A percentile compares a stretch with the other conserved stretches of the same genome.
phyloP scores from a whole-genome alignment of 2,329 filamentous ascomycete genomes.

The Aspergillus sp. region DNA sequence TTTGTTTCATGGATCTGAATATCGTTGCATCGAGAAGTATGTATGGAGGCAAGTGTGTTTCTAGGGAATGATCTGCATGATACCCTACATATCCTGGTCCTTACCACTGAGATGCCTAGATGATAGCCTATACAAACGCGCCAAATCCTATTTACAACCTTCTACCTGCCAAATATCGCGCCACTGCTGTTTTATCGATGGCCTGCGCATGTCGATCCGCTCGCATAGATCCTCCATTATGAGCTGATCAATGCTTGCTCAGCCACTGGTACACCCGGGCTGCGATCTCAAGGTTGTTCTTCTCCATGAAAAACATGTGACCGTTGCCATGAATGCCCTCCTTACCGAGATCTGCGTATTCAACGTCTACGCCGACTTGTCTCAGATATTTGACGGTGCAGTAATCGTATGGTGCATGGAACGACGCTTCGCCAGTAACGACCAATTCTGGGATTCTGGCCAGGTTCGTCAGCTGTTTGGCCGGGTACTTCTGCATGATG shows the following conservation, averaged over 20 bases:
- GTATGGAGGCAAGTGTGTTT: too few relatives aligned
- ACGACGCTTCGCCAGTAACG: constrained; percentile 54
- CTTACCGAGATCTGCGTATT: constrained; percentile 47
- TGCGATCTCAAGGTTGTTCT: constrained; percentile 21
- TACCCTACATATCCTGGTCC: too few relatives aligned
- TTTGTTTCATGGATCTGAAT: too few relatives aligned
- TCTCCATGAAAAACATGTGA: constrained; percentile 44
- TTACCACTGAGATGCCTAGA: too few relatives aligned
- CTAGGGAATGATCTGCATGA: too few relatives aligned
- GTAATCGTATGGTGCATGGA: constrained; percentile 57
- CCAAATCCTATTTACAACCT: too few relatives aligned
- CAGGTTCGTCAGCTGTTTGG: constrained; percentile 51
- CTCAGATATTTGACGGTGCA: constrained; percentile 53
- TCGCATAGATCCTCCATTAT: background rate
- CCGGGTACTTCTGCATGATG: constrained; percentile 38
- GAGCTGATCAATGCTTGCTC: background rate
- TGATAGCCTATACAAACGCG: too few relatives aligned
- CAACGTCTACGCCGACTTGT: constrained; percentile 52
- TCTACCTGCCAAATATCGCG: too few relatives aligned
- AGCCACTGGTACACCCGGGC: constrained; percentile 8
- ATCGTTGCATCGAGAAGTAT: too few relatives aligned
- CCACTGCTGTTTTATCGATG: too few relatives aligned
- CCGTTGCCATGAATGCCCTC: constrained; percentile 53
- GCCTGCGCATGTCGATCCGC: too few relatives aligned
- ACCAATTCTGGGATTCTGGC: constrained; percentile 49